Evolutionary conservation across 148 eudicot species (phyloP).

Genomic region (Talinum fruticosum): DNA sequence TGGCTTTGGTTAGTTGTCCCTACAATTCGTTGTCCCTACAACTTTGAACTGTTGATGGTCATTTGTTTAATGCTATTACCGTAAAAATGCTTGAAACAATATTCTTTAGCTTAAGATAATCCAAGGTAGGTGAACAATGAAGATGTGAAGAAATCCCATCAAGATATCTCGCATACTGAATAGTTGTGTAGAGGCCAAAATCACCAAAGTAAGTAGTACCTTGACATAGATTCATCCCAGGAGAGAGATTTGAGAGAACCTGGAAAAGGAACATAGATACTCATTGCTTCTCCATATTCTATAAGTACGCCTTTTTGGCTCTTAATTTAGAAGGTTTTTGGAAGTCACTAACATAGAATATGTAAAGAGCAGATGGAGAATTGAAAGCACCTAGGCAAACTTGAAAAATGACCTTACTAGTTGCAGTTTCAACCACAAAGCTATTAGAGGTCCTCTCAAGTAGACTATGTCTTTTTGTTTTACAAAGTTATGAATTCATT

Average conservation of each 20-base stretch:
- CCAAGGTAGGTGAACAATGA: not conserved
- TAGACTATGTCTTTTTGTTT: not conserved
- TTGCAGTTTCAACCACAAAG: not conserved
- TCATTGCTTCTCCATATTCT: no score
- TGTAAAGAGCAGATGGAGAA: no score
- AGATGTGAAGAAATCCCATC: not conserved
- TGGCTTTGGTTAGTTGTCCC: no score
- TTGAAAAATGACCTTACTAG: not conserved
- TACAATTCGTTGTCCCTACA: no score
- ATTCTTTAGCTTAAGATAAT: not conserved
- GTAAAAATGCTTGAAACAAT: not conserved
- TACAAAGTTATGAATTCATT: no score
- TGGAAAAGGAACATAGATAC: no score
- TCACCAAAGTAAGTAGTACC: not conserved
- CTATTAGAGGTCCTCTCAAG: not conserved
- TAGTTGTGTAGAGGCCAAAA: not conserved
- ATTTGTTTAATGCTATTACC: not conserved
- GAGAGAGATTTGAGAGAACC: not conserved
- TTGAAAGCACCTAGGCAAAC: no score
- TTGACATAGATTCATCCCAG: not conserved
- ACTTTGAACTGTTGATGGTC: not conserved
- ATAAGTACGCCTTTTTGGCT: no score
- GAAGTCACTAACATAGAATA: no score
- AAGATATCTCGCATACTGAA: not conserved
- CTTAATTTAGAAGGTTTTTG: no score